Conservation (phyloP, 2,329 filamentous ascomycete species). For the Paramyrothecium sp. region DNA sequence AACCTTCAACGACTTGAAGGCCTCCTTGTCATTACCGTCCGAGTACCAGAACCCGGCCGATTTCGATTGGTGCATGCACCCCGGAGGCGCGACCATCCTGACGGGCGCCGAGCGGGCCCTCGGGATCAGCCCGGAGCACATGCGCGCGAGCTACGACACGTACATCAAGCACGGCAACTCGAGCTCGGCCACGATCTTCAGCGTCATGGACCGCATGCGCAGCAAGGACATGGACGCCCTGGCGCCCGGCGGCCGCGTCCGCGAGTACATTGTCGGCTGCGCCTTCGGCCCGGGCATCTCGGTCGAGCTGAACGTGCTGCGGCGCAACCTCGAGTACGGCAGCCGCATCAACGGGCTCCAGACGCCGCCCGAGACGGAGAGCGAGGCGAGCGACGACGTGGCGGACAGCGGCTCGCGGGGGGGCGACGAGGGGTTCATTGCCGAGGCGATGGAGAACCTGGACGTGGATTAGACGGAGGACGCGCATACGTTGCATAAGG, state of each 20-base stretch:
- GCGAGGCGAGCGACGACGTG: conserved; percentile 41
- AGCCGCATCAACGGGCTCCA: conserved; percentile 34
- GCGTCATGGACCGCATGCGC: conserved; percentile 62
- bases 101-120: conserved; percentile 60
- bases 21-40: conserved; percentile 44
- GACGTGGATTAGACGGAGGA: conserved; percentile 19
- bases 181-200: conserved; percentile 67
- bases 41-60: conserved; percentile 47
- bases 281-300: conserved; percentile 70
- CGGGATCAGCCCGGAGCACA: conserved; percentile 58
- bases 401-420: conserved; percentile 13
- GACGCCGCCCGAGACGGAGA: conserved; percentile 55
- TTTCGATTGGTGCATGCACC: conserved; percentile 74
- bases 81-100: conserved; percentile 66
- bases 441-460: conserved; percentile 17
- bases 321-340: conserved; percentile 31
- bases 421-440: conserved; percentile 16
- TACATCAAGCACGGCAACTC: conserved; percentile 70
- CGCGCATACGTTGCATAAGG: background rate
- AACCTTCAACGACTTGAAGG: conserved; percentile 54
- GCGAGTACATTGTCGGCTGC: conserved; percentile 63
- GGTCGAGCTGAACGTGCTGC: conserved; percentile 68
- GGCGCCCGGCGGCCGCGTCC: conserved; percentile 45
- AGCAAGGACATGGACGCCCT: conserved; percentile 58
- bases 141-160: conserved; percentile 67